A percentile compares a stretch with the other conserved stretches of the same genome.
These are phyloP conservation scores for Pleurotus salmoneostramineus DNA, from an alignment of 768 basidiomycete species.

Conservation along the genomic window DNA sequence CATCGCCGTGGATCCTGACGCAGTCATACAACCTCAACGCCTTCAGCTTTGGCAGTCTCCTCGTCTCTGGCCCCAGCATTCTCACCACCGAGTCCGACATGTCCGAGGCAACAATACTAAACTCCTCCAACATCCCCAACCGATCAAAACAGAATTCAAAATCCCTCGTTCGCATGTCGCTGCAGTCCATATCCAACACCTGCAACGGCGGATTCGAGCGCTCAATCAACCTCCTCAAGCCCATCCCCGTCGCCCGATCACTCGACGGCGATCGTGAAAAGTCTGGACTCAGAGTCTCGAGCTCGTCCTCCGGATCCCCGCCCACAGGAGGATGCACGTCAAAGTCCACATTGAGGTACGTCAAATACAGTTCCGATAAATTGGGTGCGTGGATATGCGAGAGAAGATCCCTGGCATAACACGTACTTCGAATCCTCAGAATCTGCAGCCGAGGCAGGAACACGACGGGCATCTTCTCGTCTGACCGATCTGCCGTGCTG, in stretches of 20 bases:
- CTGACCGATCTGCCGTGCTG: constrained; percentile 29
- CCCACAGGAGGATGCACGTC: constrained; percentile 25
- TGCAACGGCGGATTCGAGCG: constrained; percentile 62
- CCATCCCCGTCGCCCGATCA: constrained; percentile 79
- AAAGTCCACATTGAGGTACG: constrained; percentile 65
- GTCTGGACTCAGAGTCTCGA: constrained; percentile 70
- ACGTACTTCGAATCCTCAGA: constrained; percentile 54
- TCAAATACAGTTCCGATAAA: constrained; percentile 57
- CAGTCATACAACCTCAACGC: constrained; percentile 57
- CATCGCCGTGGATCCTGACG: constrained; percentile 56
- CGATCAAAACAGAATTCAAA: constrained; percentile 65
- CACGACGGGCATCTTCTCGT: constrained; percentile 34
- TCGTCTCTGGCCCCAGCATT: constrained; percentile 44
- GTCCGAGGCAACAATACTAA: constrained; percentile 75
- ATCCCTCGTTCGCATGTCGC: constrained; percentile 83
- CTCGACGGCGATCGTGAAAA: constrained; percentile 76
- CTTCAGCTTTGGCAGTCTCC: constrained; percentile 48
- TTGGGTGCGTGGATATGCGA: constrained; percentile 60
- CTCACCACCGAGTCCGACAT: constrained; percentile 72
- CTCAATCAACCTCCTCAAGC: constrained; percentile 58
- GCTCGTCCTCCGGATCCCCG: constrained; percentile 56
- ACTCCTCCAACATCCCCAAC: constrained; percentile 50
- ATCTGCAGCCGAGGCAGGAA: constrained; percentile 56
- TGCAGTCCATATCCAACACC: constrained; percentile 73
- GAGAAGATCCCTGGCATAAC: constrained; percentile 60